Evolutionary conservation across 352 stramenopile species (phyloP).

Genomic region (Phytopythium aichiense): DNA sequence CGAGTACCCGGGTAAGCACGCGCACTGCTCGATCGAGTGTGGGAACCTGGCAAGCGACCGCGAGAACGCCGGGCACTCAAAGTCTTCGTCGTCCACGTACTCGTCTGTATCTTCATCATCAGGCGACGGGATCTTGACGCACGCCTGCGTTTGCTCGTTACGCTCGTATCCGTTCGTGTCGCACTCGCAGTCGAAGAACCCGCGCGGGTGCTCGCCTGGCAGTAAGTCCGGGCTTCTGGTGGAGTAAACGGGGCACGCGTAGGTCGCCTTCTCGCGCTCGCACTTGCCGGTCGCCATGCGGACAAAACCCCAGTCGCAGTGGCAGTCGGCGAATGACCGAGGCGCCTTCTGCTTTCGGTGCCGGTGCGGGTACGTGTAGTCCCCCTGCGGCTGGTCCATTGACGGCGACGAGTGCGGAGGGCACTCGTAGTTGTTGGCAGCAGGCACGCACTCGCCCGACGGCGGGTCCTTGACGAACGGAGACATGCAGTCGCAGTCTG

Average conservation of each 20-base stretch:
- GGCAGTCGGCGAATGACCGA: conserved; percentile 62
- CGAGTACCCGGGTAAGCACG: conserved; percentile 67
- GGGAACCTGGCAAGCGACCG: conserved; percentile 41
- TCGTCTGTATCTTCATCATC: conserved; percentile 20
- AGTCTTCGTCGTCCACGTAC: conserved; percentile 17
- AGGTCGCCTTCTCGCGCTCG: conserved; percentile 46
- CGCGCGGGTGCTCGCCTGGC: conserved; percentile 33
- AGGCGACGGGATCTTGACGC: conserved; percentile 19
- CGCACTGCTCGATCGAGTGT: conserved; percentile 71
- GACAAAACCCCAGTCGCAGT: conserved; percentile 73
- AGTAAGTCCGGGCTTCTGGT: conserved; percentile 33
- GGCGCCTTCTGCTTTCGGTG: conserved; percentile 6
- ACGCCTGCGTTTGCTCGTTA: conserved; percentile 57
- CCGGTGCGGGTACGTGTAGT: background rate
- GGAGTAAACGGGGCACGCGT: conserved; percentile 62
- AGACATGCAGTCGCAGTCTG: conserved; percentile 58
- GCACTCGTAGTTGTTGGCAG: conserved; percentile 9
- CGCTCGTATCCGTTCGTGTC: conserved; percentile 37
- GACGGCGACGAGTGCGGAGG: background rate
- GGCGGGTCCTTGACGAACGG: conserved; percentile 71
- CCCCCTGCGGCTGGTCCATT: background rate
- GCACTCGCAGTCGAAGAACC: conserved; percentile 79
- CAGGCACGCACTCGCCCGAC: conserved; percentile 55
- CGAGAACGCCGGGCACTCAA: conserved; percentile 60
- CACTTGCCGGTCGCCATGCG: conserved; percentile 39